Evolutionary conservation across 306 rosid species (phyloP), one percentile per base, ranked within the genome.

Genomic region (Clitoria ternatea): DNA sequence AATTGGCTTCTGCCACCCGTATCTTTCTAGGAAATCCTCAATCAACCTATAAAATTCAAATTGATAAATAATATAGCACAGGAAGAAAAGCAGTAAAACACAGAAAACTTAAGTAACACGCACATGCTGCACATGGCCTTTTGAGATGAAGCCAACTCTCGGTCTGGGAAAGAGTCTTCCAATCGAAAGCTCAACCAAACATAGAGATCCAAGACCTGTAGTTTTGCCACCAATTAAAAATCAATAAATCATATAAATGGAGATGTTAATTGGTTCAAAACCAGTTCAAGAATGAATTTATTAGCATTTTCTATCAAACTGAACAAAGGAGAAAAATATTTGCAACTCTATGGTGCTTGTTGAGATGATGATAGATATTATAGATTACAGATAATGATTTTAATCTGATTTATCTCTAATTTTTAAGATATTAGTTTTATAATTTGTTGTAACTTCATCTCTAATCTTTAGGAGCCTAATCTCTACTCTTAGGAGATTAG

Each of bases 131-230:
- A 94, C 74, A 91, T 78, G 54, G 86, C 84, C 82, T 87, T 94
- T 69, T 94, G 96, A 1, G 99, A 75, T 53, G 83, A 65, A 35
- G 97, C 96, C 33, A 91, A 64, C 81, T 83, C 85, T 0, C 74
- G 95, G 82, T 94, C 99, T 6, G 96, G 99, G 79, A 94, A 94
- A 35, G 97, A 86, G 9, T 89, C 94, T 59, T 91, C 97, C 80
- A 86, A 70, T 30, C 91, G 93, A 63, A 75, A 91, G 83, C 99
- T 94, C 92, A 94, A 82, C 99, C 97, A 94, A 61, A 91, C 87
- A 39, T 94, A 94, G 59, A 94, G 91, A 72, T 94, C 99, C 90
- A 94, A 76, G 35, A 94, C 97, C 99, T 91, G 79, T 79, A 84
- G 61, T 75, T 82, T 72, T 73, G 48, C 57, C 73, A 80, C 70